Evolutionary conservation across 306 rosid species (phyloP), one percentile per base, ranked within the genome.

Genomic region (Ochetophila trinervis): DNA sequence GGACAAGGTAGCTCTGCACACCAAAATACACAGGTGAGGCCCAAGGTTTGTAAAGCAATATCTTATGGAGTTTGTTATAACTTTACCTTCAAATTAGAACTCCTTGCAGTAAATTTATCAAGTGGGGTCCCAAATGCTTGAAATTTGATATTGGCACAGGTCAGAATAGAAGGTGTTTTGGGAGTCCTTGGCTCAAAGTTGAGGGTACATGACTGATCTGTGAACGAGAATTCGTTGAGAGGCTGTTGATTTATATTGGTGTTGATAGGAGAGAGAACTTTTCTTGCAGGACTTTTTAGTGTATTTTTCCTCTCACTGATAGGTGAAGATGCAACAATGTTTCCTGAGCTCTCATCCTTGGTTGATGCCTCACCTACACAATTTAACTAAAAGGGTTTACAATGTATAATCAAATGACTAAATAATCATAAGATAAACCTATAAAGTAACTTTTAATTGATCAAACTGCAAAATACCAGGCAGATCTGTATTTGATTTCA

Each of bases 51-150:
- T 23, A 52, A 71, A 49, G 36, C 30, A 27, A 50, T n/a, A 30
- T 30, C 15, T 47, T 18, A 53, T 40, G 57, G 50, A 65, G 19
- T 73, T 35, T 11, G 16, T 22, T 27, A 42, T 27, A 53, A 37
- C 11, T 47, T 52, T 79, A 89, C 97, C 98, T 93, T 89, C 12
- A 93, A 49, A 19, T 61, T 66, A 27, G 88, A 93, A 54, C 91
- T 69, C 62, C 62, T 57, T 68, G 91, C 66, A 54, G 80, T 80
- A 71, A 86, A 83, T 74, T 84, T 93, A 64, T 80, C 81, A 21
- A 93, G 84, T 53, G 97, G 96, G 74, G 98, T 84, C 73, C 54
- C 78, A 18, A 67, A 51, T 22, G 21, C 72, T 59, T 77, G 79
- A 53, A 50, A 50, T 54, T 63, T 71, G 44, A 34, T 76, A 50